Evolutionary conservation across 2,329 filamentous ascomycete genomes (phyloP).

Genomic region (Bipolaris sorokiniana): DNA sequence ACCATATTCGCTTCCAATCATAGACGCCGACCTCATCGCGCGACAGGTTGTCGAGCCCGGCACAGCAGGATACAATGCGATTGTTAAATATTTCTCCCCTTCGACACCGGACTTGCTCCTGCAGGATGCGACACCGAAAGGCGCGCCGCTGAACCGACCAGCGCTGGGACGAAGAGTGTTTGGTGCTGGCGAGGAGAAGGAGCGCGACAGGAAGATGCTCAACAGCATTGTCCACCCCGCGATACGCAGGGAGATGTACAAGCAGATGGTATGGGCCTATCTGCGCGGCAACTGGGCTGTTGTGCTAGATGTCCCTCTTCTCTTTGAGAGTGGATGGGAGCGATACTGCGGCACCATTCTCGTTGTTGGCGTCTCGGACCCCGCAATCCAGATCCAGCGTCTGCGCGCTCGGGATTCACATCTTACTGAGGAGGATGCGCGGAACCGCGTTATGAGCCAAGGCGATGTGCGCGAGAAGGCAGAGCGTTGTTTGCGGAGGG

Average conservation of each 20-base stretch:
- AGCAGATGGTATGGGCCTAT: slow-evolving; percentile 74
- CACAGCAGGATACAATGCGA: slow-evolving; percentile 79
- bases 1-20: slow-evolving; percentile 85
- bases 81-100: slow-evolving; percentile 79
- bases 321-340: slow-evolving; percentile 90
- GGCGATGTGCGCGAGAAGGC: slow-evolving; percentile 86
- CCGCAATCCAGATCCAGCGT: slow-evolving; percentile 79
- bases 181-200: slow-evolving; percentile 73
- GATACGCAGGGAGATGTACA: slow-evolving; percentile 82
- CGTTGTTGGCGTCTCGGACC: slow-evolving; percentile 84
- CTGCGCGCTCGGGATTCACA: slow-evolving; percentile 77
- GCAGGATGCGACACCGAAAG: slow-evolving; percentile 62
- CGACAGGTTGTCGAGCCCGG: slow-evolving; percentile 95
- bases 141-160: slow-evolving; percentile 80
- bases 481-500: slow-evolving; percentile 70
- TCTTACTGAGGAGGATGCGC: slow-evolving; percentile 81
- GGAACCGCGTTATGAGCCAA: slow-evolving; percentile 85
- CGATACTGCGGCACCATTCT: slow-evolving; percentile 82
- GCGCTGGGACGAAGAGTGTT: slow-evolving; percentile 87
- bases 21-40: slow-evolving; percentile 92
- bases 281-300: slow-evolving; percentile 82
- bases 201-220: slow-evolving; percentile 74
- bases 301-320: slow-evolving; percentile 86
- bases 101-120: slow-evolving; percentile 86
- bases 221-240: slow-evolving; percentile 94